Evolutionary conservation across 2,329 filamentous ascomycete species (phyloP), one percentile per base, ranked within the genome.

Genomic region (Leptographium radiaticola): DNA sequence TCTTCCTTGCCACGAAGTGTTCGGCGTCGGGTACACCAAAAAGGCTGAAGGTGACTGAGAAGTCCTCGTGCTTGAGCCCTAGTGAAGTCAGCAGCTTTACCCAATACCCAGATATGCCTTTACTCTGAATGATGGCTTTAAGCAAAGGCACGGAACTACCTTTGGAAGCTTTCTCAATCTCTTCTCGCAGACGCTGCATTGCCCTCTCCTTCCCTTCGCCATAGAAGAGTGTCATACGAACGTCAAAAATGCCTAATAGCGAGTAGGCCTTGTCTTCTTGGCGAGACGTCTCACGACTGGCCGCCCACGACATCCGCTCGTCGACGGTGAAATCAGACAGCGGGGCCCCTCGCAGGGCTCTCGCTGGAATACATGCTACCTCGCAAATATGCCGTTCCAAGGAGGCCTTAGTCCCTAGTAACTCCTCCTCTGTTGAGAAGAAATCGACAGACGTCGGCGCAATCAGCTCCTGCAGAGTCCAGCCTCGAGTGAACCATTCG

Each of bases 201-300:
- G 49, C 49, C 12, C 6, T 15, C 10, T 15, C 30, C 31, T 34
- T 33, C 25, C 61, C 60, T 47, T 64, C 62, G 25, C 62, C 61
- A 36, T 64, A 64, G 4, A 62, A 43, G 20, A 64, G 47, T n/a
- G 62, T 57, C 58, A 65, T 63, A 15, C 59, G 61, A 12, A 64
- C 55, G 31, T 53, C 55, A 34, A 65, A 62, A 4, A 64, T 48
- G 1, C 62, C 63, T 15, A 64, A 39, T 1, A 64, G 48, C 25
- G 56, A 61, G 45, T 64, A 64, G 0, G 60, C 61, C 7, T 50
- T 39, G 55, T 65, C 60, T 49, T 63, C 54, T 52, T 36, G 7
- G 9, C 52, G 49, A 0, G 54, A 59, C 4, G 57, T 60, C 43
- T 57, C 8, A 3, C 56, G 50, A 2, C 13, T 12, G 2, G 36